Base-by-base conservation (phyloP, 2,329 filamentous ascomycete genomes). In the Botryotinia globosa region DNA sequence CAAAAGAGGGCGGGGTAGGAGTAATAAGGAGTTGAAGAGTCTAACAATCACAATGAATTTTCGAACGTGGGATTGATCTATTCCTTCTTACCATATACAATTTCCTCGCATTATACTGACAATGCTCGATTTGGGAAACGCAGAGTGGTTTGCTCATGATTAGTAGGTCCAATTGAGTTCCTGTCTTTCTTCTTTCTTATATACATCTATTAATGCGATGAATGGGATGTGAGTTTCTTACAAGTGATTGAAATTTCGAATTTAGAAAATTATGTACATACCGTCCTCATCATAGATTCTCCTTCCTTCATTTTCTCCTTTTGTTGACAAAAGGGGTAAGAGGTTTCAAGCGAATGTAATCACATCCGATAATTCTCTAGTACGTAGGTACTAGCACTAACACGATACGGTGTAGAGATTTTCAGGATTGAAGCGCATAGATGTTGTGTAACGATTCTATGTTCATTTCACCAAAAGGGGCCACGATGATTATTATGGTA, bases 291-390 rank as follows among this genome's bases (percentile, higher is more conserved):
- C 12, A 4, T 8, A 29, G 18, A 18, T 56, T 56, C 6, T 14
- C 14, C 7, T 56, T 18, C 0, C 0, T 29, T 8, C 51, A n/a
- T 54, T 14, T 56, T 9, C 3, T 3, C 3, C 16, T 29, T 0
- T 29, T 14, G 16, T 8, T 56, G 4, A 29, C 0, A 14, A 56
- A 56, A 56, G 16, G 51, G 14, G n/a, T 7, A n/a, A n/a, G 51
- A 56, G 1, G n/a, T 4, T 16, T 29, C 51, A 56, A 56, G 51
- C n/a, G 51, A 56, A 29, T 32, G 16, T 4, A 56, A 3, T 6
- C 1, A 32, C 1, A 18, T 56, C 14, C 14, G 51, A 18, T 18
- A 4, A 18, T 29, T 48, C 4, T 25, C 9, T 48, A 7, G 20
- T 2, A 48, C 8, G 20, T 2, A 48, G 3, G 20, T 22, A 48